Conservation (phyloP, 2,329 filamentous ascomycete species). For the Sarocladium strictum region DNA sequence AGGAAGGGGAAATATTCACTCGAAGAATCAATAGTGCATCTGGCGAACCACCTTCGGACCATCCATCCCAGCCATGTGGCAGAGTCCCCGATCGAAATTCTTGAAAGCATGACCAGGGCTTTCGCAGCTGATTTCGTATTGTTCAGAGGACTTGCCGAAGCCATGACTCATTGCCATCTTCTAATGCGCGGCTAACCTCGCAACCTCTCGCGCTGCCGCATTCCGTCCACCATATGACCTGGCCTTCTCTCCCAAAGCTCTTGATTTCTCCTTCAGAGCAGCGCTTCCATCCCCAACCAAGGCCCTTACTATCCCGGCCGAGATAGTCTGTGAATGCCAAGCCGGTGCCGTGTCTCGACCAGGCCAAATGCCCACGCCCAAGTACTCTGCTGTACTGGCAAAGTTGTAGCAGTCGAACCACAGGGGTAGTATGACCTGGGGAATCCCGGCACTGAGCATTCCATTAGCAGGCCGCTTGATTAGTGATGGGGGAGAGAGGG, state of each 20-base stretch:
- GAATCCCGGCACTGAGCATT: conserved; percentile 29
- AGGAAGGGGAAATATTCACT: too few relatives aligned
- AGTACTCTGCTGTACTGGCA: conserved; percentile 32
- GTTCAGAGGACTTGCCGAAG: too few relatives aligned
- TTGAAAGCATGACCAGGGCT: too few relatives aligned
- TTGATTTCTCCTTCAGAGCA: not conserved
- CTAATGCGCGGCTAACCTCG: not conserved
- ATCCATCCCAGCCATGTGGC: too few relatives aligned
- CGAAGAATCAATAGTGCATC: too few relatives aligned
- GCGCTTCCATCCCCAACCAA: not conserved
- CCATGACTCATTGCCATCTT: too few relatives aligned
- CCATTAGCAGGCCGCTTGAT: not conserved
- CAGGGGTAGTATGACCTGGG: conserved; percentile 36
- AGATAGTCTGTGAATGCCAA: conserved; percentile 19
- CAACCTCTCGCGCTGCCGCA: not conserved
- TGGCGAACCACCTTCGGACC: too few relatives aligned
- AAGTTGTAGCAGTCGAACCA: conserved; percentile 40
- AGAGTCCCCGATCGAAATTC: too few relatives aligned
- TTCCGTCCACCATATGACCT: not conserved
- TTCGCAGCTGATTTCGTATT: too few relatives aligned
- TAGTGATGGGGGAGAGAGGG: not conserved
- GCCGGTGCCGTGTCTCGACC: conserved; percentile 24
- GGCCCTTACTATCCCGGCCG: conserved; percentile 17
- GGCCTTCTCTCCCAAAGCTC: not conserved
- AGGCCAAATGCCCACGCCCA: conserved; percentile 33